Base-by-base conservation (phyloP, 805 yeast species). In the Scheffersomyces stipitis region DNA sequence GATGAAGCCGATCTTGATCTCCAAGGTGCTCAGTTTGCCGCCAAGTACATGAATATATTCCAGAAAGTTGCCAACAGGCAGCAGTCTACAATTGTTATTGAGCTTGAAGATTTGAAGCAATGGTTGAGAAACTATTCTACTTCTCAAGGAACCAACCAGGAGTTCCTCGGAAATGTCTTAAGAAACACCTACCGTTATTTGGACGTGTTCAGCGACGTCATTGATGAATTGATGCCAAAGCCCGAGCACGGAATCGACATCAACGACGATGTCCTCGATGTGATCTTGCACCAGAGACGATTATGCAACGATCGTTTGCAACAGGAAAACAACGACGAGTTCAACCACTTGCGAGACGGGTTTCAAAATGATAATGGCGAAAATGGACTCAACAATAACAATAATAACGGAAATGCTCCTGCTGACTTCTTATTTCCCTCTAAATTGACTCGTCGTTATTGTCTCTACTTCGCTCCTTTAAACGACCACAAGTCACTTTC, bases 211-310 rank as follows among this genome's bases (percentile, higher is more conserved):
- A 73, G 87, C 34, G 66, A 70, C 33, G 81, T 81, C 12, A 77
- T 87, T 30, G 99, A 93, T 62, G 81, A 78, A 33, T 60, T 87
- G 40, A 76, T 91, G 78, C 99, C 99, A 0, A 75, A 73, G 44
- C 91, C 98, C n/a, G 83, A 93, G 2, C 78, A 74, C 33, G 90
- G 86, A 42, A 71, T 91, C 35, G 68, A 81, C 30, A 86, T 84
- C 57, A 80, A 81, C 48, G 96, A 88, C 58, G 96, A 87, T 49
- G 98, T 93, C 9, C 67, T 93, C 45, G 99, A 93, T 56, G 95
- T 93, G 40, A 87, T 93, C 38, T 71, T 90, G 47, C 90, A 87
- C 55, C 98, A 93, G 68, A 78, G 99, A 60, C 80, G 76, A 52
- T 76, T 87, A 57, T 76, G 96, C 56, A 91, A 91, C 60, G 78